Evolutionary conservation across 2,329 filamentous ascomycete species (phyloP).

Genomic region (Colletotrichum cereale): DNA sequence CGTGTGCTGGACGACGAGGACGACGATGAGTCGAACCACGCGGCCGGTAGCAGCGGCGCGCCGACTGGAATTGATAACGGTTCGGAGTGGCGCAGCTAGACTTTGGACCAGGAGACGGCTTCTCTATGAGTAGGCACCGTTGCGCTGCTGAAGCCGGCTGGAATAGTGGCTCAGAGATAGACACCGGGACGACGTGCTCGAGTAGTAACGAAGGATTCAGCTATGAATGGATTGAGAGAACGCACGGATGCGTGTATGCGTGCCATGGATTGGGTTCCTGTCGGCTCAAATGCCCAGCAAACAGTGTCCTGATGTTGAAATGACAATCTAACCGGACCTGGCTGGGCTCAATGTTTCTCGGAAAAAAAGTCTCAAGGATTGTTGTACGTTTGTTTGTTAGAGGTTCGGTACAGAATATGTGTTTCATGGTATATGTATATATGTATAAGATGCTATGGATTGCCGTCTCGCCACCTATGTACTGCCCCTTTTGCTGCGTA

Average conservation of each 20-base stretch:
- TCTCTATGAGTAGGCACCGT: background rate
- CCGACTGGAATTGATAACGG: constrained; percentile 59
- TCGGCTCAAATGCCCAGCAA: background rate
- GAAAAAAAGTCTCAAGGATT: background rate
- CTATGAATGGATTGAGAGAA: background rate
- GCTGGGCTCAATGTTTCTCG: constrained; percentile 16
- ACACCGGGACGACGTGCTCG: background rate
- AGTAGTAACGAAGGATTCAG: background rate
- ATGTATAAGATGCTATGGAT: background rate
- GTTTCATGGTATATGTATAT: background rate
- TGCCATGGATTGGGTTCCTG: background rate
- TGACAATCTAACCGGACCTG: background rate
- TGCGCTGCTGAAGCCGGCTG: background rate
- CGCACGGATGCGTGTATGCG: background rate
- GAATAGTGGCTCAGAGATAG: background rate
- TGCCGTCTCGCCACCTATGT: background rate
- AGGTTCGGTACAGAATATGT: constrained; percentile 11
- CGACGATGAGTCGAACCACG: constrained; percentile 58
- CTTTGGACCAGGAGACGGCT: background rate
- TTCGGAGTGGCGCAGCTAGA: constrained; percentile 57
- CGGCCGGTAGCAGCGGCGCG: constrained; percentile 37
- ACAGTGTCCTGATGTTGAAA: background rate
- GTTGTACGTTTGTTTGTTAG: constrained; percentile 15
- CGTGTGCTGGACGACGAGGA: constrained; percentile 70
- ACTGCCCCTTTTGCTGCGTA: background rate